Base-by-base conservation (phyloP, 805 yeast species). In the Sugiyamaella valdiviana region DNA sequence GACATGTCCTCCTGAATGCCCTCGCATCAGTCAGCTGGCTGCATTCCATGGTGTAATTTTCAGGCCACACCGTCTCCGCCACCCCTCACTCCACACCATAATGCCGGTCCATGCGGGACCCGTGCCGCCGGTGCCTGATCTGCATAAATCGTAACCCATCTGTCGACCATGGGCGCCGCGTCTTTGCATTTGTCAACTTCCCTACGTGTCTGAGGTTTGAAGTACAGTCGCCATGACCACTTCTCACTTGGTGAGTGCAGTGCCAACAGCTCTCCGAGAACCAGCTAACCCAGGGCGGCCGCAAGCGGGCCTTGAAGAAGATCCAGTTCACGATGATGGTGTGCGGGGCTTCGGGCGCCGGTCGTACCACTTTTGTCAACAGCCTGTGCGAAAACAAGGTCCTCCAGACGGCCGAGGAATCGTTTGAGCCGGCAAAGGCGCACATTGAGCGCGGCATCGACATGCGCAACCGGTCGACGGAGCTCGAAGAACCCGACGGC, bases 331-430 rank as follows among this genome's bases (percentile, higher is more conserved):
- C 85, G 16, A 64, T 85, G 50, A 74, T 86, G 75, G 78, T 84
- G 15, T 76, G 79, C 45, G 95, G 95, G 3, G 79, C 79, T 51
- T 75, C 79, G 61, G 90, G 90, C 2, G 73, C 82, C 5, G 95
- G 95, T 2, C 81, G 85, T 58, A 75, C 83, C 23, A 77, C 90
- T 1, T 85, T 86, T 61, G 68, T 85, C 62, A 83, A 83, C 65
- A 76, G 84, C 46, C 69, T 85, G 50, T 76, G 85, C 63, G 74
- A 74, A 49, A 70, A 74, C 51, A 66, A 67, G 36, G 78, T 77
- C 9, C 57, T 70, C n/a, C 64, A 45, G 55, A 42, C 50, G 14
- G 50, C 55, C 3, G 57, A 52, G 37, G 57, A 49, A 7, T 60
- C 35, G 14, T 51, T 38, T 24, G 67, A 65, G 26, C 67, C 73